Percentiles rank a stretch among this genome's conserved stretches.
phyloP scores from a whole-genome alignment of 2,329 filamentous ascomycete species.

The Pyrenochaeta sp. region DNA sequence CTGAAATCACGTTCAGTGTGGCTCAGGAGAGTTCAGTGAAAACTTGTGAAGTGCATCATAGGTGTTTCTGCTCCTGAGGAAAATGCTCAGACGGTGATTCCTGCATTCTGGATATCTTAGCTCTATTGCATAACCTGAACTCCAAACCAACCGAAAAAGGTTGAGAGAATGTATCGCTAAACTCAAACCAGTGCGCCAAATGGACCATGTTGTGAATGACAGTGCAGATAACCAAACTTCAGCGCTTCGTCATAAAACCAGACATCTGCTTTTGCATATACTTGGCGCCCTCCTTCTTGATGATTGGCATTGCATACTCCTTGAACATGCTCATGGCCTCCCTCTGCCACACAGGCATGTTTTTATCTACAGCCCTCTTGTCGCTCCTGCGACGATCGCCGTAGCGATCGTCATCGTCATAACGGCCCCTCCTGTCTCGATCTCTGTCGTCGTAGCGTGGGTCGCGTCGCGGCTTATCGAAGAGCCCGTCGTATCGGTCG shows the following conservation, averaged over 20 bases:
- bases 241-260: slow-evolving; percentile 27
- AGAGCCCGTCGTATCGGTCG: slow-evolving; percentile 31
- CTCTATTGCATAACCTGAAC: background rate
- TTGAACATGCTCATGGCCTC: slow-evolving; percentile 45
- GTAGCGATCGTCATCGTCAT: slow-evolving; percentile 25
- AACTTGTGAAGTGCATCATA: background rate
- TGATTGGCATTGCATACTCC: slow-evolving; percentile 42
- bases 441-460: slow-evolving; percentile 25
- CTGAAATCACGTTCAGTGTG: background rate
- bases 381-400: slow-evolving; percentile 21
- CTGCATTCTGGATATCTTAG: background rate
- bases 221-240: background rate
- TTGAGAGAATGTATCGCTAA: background rate
- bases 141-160: background rate
- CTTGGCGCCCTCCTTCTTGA: slow-evolving; percentile 45
- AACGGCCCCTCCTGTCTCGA: slow-evolving; percentile 14
- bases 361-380: slow-evolving; percentile 20
- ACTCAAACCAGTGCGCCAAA: background rate
- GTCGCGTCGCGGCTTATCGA: slow-evolving; percentile 21
- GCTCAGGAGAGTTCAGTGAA: too few relatives aligned
- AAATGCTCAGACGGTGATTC: background rate
- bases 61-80: background rate
- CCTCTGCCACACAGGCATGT: slow-evolving; percentile 40
- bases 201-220: background rate
- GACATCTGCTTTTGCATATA: slow-evolving; percentile 42